phyloP scores from a whole-genome alignment of 768 basidiomycete genomes.

The Artomyces pyxidatus region DNA sequence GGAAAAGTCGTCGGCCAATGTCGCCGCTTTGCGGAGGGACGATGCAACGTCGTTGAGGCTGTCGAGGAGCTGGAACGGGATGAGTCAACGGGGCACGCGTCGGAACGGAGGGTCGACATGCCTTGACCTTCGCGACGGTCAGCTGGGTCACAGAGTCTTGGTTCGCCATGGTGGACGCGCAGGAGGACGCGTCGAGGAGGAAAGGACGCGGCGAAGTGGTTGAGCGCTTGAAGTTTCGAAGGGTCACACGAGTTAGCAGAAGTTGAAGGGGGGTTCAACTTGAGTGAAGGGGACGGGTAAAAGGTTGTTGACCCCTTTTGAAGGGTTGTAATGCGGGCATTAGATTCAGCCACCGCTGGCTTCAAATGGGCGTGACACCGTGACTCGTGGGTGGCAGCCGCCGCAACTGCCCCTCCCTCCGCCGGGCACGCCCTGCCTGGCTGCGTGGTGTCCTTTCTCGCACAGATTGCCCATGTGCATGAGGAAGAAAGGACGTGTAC shows the following conservation, averaged over 20 bases:
- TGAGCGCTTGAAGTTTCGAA: background rate
- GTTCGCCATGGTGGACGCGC: too few species aligned
- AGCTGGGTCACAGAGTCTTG: too few species aligned
- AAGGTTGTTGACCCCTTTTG: background rate
- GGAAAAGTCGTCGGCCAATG: conserved; percentile 52
- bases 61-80: conserved; percentile 39
- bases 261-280: background rate
- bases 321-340: background rate
- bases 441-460: too few species aligned
- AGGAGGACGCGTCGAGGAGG: too few species aligned
- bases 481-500: too few species aligned
- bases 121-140: background rate
- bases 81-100: background rate
- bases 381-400: too few species aligned
- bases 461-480: too few species aligned
- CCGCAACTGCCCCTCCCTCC: too few species aligned
- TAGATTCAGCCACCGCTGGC: too few species aligned
- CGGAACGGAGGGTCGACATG: background rate
- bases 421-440: too few species aligned
- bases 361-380: too few species aligned
- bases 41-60: conserved; percentile 51
- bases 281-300: conserved; percentile 6
- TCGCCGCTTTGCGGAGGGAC: conserved; percentile 55
- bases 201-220: too few species aligned
- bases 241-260: background rate